Conservation (phyloP, 2,329 filamentous ascomycete species). For the Shiraia sp. region DNA sequence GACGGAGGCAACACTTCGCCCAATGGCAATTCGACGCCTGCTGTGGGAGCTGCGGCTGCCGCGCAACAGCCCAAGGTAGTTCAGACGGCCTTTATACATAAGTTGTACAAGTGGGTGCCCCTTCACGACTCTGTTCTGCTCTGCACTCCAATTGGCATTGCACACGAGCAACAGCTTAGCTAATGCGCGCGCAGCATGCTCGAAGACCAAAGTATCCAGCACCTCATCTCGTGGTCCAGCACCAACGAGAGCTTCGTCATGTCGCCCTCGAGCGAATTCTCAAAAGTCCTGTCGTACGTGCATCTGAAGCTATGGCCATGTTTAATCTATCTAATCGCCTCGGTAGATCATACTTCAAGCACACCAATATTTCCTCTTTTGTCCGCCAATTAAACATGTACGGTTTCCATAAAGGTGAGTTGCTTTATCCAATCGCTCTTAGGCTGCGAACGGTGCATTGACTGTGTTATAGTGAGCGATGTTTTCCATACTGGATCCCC, state of each 20-base stretch:
- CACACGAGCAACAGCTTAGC: constrained; percentile 17
- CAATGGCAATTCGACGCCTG: constrained; percentile 47
- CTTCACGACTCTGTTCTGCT: constrained; percentile 7
- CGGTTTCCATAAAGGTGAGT: constrained; percentile 93
- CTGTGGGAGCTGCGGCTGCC: constrained; percentile 66
- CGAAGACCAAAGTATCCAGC: constrained; percentile 88
- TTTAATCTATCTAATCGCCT: constrained; percentile 32
- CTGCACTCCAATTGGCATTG: no score
- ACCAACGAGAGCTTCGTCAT: constrained; percentile 98
- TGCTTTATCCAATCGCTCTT: constrained; percentile 14
- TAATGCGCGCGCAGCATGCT: constrained; percentile 73
- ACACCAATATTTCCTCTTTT: constrained; percentile 98
- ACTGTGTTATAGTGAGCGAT: constrained; percentile 74
- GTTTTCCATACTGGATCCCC: constrained; percentile 95
- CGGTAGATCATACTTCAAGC: constrained; percentile 93
- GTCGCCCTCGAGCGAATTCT: constrained; percentile 96
- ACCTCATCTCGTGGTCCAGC: constrained; percentile 94
- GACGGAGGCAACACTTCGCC: constrained; percentile 37
- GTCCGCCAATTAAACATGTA: constrained; percentile 99
- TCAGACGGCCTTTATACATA: constrained; percentile 98
- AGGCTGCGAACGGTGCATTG: constrained; percentile 13
- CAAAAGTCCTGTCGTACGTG: constrained; percentile 92
- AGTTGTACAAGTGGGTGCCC: constrained; percentile 85
- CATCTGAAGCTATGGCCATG: constrained; percentile 26
- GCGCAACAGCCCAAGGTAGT: constrained; percentile 96